These are phyloP conservation scores for Aspergillus sclerotialis DNA, from an alignment of 2,329 filamentous ascomycete genomes.

Conservation along the genomic window DNA sequence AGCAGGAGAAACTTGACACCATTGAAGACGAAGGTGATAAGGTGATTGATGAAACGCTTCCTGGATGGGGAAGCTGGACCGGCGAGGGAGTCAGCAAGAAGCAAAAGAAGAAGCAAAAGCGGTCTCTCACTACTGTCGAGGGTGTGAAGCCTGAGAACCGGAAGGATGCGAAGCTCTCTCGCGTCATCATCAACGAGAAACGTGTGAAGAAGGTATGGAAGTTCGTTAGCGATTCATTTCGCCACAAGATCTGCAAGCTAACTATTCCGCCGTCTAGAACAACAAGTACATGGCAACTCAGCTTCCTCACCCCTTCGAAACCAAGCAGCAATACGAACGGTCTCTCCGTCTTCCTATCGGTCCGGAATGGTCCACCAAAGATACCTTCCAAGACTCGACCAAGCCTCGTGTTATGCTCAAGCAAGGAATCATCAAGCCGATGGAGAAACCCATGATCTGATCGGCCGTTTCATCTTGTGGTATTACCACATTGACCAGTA, in stretches of 20 bases:
- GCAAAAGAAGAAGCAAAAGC: conserved; percentile 55
- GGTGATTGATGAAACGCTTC: conserved; percentile 73
- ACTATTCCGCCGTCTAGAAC: conserved; percentile 48
- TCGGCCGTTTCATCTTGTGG: not conserved
- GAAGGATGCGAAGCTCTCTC: conserved; percentile 72
- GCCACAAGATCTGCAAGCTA: conserved; percentile 6
- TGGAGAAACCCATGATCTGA: conserved; percentile 66
- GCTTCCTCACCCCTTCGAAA: conserved; percentile 87
- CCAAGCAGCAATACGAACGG: conserved; percentile 79
- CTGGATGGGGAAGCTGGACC: conserved; percentile 90
- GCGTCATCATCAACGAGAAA: conserved; percentile 91
- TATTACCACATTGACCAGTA: no score
- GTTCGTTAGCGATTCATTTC: not conserved
- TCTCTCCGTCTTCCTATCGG: conserved; percentile 80
- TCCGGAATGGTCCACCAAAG: conserved; percentile 94
- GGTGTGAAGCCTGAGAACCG: conserved; percentile 71
- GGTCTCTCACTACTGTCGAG: conserved; percentile 43
- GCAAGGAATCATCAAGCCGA: conserved; percentile 80
- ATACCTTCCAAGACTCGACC: conserved; percentile 80
- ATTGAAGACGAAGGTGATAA: conserved; percentile 75
- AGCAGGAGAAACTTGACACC: conserved; percentile 66
- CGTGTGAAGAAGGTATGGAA: conserved; percentile 68
- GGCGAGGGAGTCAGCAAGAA: conserved; percentile 72
- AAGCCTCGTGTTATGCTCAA: conserved; percentile 88
- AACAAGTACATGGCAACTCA: conserved; percentile 76